A percentile compares a stretch with the other conserved stretches of the same genome.
These are phyloP conservation scores for Fusarium praegraminearum DNA, from an alignment of 2,329 filamentous ascomycete species.

Conservation along the genomic window DNA sequence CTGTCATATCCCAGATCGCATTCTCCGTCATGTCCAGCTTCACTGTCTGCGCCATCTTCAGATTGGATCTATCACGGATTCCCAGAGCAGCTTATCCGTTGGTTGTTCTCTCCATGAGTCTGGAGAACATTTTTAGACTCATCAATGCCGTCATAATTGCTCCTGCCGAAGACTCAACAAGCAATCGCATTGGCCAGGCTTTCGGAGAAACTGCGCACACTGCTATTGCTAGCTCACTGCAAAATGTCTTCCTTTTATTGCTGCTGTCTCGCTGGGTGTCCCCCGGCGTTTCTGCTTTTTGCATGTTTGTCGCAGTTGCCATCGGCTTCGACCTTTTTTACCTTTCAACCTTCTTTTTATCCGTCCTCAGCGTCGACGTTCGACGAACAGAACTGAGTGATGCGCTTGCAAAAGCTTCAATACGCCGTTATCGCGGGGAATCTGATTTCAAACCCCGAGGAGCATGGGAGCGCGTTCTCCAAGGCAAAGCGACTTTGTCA, in stretches of 20 bases:
- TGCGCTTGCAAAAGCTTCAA: conserved; percentile 70
- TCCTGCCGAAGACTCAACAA: conserved; percentile 74
- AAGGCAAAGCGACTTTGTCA: conserved; percentile 74
- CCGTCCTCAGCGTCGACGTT: conserved; percentile 83
- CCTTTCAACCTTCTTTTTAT: conserved; percentile 82
- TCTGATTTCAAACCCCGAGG: conserved; percentile 43
- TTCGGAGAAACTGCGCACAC: conserved; percentile 79
- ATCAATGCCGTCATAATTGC: conserved; percentile 83
- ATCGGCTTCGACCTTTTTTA: conserved; percentile 83
- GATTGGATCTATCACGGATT: conserved; percentile 80
- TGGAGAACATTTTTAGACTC: conserved; percentile 82
- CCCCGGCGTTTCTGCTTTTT: conserved; percentile 79
- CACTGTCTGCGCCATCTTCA: conserved; percentile 80
- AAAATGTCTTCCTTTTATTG: conserved; percentile 76
- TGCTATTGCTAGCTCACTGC: conserved; percentile 73
- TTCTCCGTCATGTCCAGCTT: conserved; percentile 83
- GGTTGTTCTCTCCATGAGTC: conserved; percentile 79
- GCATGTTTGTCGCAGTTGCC: conserved; percentile 79
- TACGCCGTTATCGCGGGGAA: conserved; percentile 53
- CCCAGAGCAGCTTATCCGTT: conserved; percentile 80
- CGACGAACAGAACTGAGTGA: conserved; percentile 81
- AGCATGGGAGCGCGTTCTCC: conserved; percentile 71
- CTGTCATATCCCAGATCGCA: conserved; percentile 76
- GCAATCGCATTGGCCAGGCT: conserved; percentile 77
- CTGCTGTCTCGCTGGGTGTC: conserved; percentile 75